Conservation (phyloP, 352 stramenopile genomes). For the Phytophthora litchii region DNA sequence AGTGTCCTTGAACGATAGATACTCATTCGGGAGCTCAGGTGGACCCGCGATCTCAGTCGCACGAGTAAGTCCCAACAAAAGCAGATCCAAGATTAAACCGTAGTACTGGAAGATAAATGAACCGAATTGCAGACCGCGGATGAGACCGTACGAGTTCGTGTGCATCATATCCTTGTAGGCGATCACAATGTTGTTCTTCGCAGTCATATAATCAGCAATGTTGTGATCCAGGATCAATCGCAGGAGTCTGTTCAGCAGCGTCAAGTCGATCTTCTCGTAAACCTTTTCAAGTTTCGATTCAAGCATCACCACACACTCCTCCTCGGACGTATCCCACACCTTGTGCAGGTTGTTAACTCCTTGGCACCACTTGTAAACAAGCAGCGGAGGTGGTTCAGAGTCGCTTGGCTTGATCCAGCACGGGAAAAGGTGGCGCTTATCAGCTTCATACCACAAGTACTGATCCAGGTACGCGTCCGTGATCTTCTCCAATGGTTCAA, state of each 20-base stretch:
- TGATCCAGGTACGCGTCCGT: slow-evolving; percentile 99
- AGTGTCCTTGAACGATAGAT: slow-evolving; percentile 98
- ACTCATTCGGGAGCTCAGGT: slow-evolving; percentile 98
- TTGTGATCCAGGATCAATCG: slow-evolving; percentile 99
- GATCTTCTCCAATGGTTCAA: slow-evolving; percentile 99
- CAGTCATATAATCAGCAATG: slow-evolving; percentile 99
- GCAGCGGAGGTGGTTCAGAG: slow-evolving; percentile 97
- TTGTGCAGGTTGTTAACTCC: slow-evolving; percentile 99
- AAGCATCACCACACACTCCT: slow-evolving; percentile 99
- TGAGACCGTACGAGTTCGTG: slow-evolving; percentile 99
- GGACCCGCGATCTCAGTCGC: slow-evolving; percentile 98
- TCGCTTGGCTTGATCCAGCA: slow-evolving; percentile 99
- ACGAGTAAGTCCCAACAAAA: slow-evolving; percentile 97
- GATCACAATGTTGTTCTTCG: slow-evolving; percentile 99
- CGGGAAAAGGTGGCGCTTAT: slow-evolving; percentile 99
- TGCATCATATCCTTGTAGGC: slow-evolving; percentile 99
- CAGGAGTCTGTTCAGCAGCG: slow-evolving; percentile 97
- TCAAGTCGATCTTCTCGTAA: slow-evolving; percentile 99
- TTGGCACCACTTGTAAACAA: slow-evolving; percentile 99
- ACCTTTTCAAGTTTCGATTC: slow-evolving; percentile 99
- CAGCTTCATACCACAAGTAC: slow-evolving; percentile 99
- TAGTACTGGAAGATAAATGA: slow-evolving; percentile 99
- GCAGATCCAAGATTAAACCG: slow-evolving; percentile 97
- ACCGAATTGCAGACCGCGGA: slow-evolving; percentile 98
- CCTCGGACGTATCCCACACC: slow-evolving; percentile 98